These are phyloP conservation scores for Penicillium sp. DNA, from an alignment of 2,329 filamentous ascomycete species.

Conservation along the genomic window DNA sequence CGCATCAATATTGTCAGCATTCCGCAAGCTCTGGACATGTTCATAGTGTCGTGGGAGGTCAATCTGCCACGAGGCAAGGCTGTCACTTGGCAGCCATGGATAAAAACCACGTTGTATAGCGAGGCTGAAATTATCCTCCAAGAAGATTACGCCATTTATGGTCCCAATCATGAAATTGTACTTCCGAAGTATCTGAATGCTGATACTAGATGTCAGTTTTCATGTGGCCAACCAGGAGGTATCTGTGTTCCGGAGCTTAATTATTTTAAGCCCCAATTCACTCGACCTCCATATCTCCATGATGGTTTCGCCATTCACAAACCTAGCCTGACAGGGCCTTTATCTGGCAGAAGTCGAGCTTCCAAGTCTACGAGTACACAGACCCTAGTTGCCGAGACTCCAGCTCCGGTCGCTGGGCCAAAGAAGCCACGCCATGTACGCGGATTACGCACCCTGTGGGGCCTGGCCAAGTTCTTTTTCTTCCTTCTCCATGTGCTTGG, in stretches of 20 bases:
- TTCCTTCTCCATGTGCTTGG: not conserved
- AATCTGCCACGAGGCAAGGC: conserved; percentile 7
- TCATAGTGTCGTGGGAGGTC: conserved; percentile 23
- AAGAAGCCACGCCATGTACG: not conserved
- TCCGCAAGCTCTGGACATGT: conserved; percentile 18
- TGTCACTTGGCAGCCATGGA: conserved; percentile 23
- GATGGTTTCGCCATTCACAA: not conserved
- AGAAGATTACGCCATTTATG: not conserved
- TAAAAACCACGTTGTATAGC: conserved; percentile 10
- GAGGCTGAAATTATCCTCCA: conserved; percentile 4
- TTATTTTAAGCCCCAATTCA: not conserved
- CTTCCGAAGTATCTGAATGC: not conserved
- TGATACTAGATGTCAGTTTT: not conserved
- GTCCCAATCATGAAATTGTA: not conserved
- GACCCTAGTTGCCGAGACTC: not conserved
- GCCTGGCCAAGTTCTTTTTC: not conserved
- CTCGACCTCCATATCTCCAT: not conserved
- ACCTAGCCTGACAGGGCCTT: not conserved
- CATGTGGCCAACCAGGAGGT: not conserved
- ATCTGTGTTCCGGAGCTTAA: not conserved
- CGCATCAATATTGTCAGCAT: conserved; percentile 21
- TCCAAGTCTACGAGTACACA: not conserved
- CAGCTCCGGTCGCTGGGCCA: not conserved
- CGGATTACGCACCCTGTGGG: not conserved
- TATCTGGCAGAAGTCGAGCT: not conserved